A percentile compares a stretch with the other conserved stretches of the same genome.
Evolutionary conservation across 2,329 filamentous ascomycete species (phyloP).

Genomic region (Myriangium duriaei): DNA sequence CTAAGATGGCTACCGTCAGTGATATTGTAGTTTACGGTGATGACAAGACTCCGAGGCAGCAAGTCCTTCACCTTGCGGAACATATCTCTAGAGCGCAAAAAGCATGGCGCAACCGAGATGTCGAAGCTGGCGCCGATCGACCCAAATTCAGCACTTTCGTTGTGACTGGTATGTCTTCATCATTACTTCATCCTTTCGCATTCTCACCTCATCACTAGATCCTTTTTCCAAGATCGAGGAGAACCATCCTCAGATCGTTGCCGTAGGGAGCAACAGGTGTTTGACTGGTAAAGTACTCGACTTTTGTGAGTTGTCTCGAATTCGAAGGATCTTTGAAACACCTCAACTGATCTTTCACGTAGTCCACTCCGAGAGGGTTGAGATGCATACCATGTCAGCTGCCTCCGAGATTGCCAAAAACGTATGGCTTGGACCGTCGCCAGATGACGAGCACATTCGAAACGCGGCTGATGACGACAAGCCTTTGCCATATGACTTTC

Average conservation of each 20-base stretch:
- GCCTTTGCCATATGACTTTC: slow-evolving; percentile 44
- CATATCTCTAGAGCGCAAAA: slow-evolving; percentile 63
- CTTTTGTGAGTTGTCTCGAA: slow-evolving; percentile 48
- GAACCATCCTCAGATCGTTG: slow-evolving; percentile 56
- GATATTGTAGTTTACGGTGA: slow-evolving; percentile 91
- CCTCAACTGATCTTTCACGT: slow-evolving; percentile 25
- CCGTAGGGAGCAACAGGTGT: slow-evolving; percentile 58
- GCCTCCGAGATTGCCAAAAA: slow-evolving; percentile 81
- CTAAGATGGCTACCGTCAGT: slow-evolving; percentile 75
- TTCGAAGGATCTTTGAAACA: background rate
- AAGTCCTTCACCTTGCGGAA: slow-evolving; percentile 52
- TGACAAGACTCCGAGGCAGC: slow-evolving; percentile 46
- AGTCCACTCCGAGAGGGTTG: slow-evolving; percentile 36
- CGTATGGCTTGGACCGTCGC: slow-evolving; percentile 81
- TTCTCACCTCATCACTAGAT: slow-evolving; percentile 34
- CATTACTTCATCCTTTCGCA: slow-evolving; percentile 16
- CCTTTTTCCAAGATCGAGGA: slow-evolving; percentile 61
- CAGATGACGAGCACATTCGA: slow-evolving; percentile 49
- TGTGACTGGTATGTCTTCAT: slow-evolving; percentile 38
- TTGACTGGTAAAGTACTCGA: slow-evolving; percentile 71
- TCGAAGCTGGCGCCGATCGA: slow-evolving; percentile 27
- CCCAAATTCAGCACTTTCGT: slow-evolving; percentile 72
- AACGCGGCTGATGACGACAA: slow-evolving; percentile 31
- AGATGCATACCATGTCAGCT: slow-evolving; percentile 90
- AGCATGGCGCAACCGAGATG: slow-evolving; percentile 51